phyloP scores from a whole-genome alignment of 345 rosid genomes.

The Boechera stricta region DNA sequence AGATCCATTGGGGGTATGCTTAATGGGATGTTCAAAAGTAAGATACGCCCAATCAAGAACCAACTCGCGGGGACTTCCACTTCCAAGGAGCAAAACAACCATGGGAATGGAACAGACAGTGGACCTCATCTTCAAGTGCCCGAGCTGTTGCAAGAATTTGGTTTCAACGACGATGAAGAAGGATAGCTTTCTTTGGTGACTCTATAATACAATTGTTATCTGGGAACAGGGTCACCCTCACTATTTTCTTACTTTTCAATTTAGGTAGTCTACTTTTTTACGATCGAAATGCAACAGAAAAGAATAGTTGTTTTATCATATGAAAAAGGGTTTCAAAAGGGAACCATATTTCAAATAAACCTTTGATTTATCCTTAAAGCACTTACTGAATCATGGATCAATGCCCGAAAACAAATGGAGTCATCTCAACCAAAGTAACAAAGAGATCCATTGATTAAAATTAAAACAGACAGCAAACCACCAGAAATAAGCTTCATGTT shows the following conservation, averaged over 20 bases:
- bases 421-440: constrained; percentile 35
- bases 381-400: constrained; percentile 21
- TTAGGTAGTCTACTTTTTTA: background rate
- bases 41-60: constrained; percentile 27
- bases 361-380: constrained; percentile 1
- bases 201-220: background rate
- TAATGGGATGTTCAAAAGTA: constrained; percentile 48
- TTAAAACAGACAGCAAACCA: constrained; percentile 25
- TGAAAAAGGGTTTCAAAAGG: constrained; percentile 23
- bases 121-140: constrained; percentile 49
- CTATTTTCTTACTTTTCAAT: background rate
- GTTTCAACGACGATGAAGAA: constrained; percentile 40
- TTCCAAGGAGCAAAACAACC: constrained; percentile 20
- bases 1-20: constrained; percentile 61
- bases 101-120: constrained; percentile 26
- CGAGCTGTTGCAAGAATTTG: constrained; percentile 56
- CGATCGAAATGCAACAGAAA: background rate
- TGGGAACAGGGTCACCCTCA: background rate
- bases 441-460: constrained; percentile 13
- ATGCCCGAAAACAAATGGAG: constrained; percentile 22
- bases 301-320: background rate
- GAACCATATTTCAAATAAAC: constrained; percentile 26
- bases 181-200: background rate
- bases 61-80: constrained; percentile 25
- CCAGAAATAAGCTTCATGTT: constrained; percentile 29